phyloP scores from a whole-genome alignment of 169 alveolate genomes.

The Perkinsus marinus region DNA sequence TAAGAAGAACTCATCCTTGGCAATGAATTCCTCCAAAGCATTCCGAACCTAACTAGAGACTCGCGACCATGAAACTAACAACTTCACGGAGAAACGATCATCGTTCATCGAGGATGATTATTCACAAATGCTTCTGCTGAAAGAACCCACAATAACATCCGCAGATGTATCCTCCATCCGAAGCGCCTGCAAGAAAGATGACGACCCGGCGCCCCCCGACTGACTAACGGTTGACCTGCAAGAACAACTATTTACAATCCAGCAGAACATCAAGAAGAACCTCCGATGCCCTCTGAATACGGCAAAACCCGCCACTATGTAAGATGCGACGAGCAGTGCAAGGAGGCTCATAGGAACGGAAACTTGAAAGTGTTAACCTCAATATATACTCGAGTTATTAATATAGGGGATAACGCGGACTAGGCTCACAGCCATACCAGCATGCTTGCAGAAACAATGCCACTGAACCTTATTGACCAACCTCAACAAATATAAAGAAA shows the following conservation, averaged over 20 bases:
- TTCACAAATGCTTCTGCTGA: not conserved
- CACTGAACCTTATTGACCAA: too few species aligned
- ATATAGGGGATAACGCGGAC: too few species aligned
- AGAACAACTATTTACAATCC: not conserved
- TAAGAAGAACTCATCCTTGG: not conserved
- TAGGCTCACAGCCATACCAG: too few species aligned
- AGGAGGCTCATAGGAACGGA: too few species aligned
- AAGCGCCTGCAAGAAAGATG: not conserved
- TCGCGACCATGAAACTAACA: too few species aligned
- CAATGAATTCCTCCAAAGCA: not conserved
- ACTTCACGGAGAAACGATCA: not conserved
- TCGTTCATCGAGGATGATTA: not conserved
- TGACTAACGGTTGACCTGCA: not conserved
- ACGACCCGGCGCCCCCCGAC: not conserved
- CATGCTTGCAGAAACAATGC: too few species aligned
- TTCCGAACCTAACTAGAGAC: not conserved
- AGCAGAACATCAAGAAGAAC: not conserved
- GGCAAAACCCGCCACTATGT: not conserved
- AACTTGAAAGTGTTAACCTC: not conserved
- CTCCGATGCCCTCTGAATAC: not conserved
- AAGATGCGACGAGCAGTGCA: not conserved
- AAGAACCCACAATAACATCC: not conserved
- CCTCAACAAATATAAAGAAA: too few species aligned
- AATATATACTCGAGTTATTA: too few species aligned
- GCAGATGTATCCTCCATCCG: not conserved